phyloP scores from a whole-genome alignment of 2,329 filamentous ascomycete genomes.

The Escovopsis sp. region DNA sequence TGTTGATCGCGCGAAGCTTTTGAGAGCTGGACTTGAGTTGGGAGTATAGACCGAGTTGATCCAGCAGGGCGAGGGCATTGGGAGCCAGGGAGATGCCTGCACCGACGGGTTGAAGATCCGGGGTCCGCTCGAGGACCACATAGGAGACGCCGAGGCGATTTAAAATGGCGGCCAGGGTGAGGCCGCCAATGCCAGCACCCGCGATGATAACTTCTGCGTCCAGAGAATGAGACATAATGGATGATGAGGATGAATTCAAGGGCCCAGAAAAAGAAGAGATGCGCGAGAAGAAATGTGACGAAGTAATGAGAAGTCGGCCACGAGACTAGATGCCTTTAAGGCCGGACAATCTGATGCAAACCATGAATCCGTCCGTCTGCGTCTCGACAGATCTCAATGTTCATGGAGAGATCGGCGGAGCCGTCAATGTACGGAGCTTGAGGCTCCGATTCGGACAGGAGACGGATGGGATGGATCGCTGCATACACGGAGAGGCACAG shows the following conservation, averaged over 20 bases:
- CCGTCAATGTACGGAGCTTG: no score
- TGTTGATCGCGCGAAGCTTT: constrained; percentile 6
- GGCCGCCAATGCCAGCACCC: constrained; percentile 11
- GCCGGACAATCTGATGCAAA: no score
- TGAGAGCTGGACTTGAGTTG: constrained; percentile 3
- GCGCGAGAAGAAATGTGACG: neutral
- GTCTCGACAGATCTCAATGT: no score
- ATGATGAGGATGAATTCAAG: neutral
- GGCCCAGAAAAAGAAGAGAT: neutral
- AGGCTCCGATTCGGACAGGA: no score
- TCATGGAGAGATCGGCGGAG: no score
- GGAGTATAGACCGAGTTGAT: constrained; percentile 9
- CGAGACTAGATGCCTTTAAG: no score
- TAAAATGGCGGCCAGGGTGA: constrained; percentile 8
- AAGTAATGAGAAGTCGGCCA: neutral
- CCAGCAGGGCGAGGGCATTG: constrained; percentile 7
- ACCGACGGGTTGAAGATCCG: constrained; percentile 6
- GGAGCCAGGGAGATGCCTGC: constrained; percentile 10
- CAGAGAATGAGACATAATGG: neutral
- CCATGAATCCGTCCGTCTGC: no score
- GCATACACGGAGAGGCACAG: no score
- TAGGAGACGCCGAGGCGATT: constrained; percentile 7
- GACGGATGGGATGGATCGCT: no score
- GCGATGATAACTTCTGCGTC: constrained; percentile 10
- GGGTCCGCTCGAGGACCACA: constrained; percentile 8